phyloP scores from a whole-genome alignment of 306 rosid genomes.

The Cajanus cajan region DNA sequence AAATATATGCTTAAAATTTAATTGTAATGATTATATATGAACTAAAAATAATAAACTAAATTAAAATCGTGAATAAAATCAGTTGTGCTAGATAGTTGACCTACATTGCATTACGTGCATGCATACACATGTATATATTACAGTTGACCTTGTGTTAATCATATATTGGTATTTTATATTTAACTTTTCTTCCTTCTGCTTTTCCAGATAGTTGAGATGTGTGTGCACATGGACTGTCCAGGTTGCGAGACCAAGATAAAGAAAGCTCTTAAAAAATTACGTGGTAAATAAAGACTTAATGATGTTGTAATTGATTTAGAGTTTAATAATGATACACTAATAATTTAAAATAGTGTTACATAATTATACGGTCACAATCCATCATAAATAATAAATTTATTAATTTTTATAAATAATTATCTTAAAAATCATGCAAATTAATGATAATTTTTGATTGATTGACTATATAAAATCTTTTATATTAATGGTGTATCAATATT shows the following conservation, averaged over 20 bases:
- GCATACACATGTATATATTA: background rate
- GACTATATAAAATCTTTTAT: too few species aligned
- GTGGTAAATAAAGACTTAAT: slow-evolving; percentile 33
- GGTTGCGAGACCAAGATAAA: slow-evolving; percentile 68
- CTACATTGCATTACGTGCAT: background rate
- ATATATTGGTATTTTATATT: background rate
- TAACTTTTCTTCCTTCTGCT: background rate
- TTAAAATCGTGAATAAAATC: too few species aligned
- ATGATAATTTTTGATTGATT: too few species aligned
- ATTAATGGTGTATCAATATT: too few species aligned
- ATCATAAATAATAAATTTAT: too few species aligned
- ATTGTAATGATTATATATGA: background rate
- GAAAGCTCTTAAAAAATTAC: slow-evolving; percentile 55
- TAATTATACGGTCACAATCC: too few species aligned
- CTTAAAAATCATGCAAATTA: too few species aligned
- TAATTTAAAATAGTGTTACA: too few species aligned
- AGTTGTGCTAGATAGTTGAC: background rate
- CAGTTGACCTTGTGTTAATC: background rate
- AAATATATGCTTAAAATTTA: background rate
- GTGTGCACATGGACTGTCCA: slow-evolving; percentile 65
- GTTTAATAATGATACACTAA: too few species aligned
- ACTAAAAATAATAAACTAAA: too few species aligned
- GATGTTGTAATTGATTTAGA: background rate
- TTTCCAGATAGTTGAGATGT: slow-evolving; percentile 59
- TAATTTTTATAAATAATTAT: too few species aligned